phyloP scores from a whole-genome alignment of 2,329 filamentous ascomycete genomes.

The Diplodia seriata region DNA sequence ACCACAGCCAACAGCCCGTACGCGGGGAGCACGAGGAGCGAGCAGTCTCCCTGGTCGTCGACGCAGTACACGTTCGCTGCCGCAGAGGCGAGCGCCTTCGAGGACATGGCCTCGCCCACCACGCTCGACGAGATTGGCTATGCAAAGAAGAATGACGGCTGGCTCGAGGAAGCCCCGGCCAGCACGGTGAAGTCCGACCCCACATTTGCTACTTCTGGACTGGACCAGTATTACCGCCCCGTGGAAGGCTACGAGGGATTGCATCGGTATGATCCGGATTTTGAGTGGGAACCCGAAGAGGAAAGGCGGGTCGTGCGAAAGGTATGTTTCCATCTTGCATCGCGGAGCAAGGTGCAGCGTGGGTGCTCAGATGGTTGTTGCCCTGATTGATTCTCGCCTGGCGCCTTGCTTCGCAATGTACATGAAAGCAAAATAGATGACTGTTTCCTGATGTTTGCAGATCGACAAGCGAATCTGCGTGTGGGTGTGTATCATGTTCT shows the following conservation, averaged over 20 bases:
- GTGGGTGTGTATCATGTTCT: slow-evolving; percentile 63
- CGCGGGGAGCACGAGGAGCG: slow-evolving; percentile 8
- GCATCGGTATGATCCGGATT: slow-evolving; percentile 65
- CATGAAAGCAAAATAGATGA: not conserved
- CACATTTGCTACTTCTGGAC: slow-evolving; percentile 45
- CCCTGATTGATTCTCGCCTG: not conserved
- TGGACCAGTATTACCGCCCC: slow-evolving; percentile 55
- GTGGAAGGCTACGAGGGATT: slow-evolving; percentile 65
- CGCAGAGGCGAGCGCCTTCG: slow-evolving; percentile 25
- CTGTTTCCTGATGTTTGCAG: slow-evolving; percentile 38
- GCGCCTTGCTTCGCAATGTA: slow-evolving; percentile 1
- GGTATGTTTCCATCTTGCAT: slow-evolving; percentile 45
- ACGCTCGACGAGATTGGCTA: slow-evolving; percentile 18
- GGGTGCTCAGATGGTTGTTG: not conserved
- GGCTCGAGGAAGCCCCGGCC: slow-evolving; percentile 14
- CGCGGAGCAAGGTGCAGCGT: not conserved
- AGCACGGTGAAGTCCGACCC: slow-evolving; percentile 4
- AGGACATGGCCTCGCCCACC: slow-evolving; percentile 31
- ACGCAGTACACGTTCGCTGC: slow-evolving; percentile 30
- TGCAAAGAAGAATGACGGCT: slow-evolving; percentile 30
- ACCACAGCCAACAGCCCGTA: slow-evolving; percentile 10
- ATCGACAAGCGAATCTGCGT: slow-evolving; percentile 60
- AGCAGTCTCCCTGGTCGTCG: slow-evolving; percentile 24
- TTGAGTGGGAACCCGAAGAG: slow-evolving; percentile 63
- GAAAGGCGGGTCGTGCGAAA: slow-evolving; percentile 63